Base-by-base conservation (phyloP, 2,329 filamentous ascomycete species). In the Drechslerella dactyloides region DNA sequence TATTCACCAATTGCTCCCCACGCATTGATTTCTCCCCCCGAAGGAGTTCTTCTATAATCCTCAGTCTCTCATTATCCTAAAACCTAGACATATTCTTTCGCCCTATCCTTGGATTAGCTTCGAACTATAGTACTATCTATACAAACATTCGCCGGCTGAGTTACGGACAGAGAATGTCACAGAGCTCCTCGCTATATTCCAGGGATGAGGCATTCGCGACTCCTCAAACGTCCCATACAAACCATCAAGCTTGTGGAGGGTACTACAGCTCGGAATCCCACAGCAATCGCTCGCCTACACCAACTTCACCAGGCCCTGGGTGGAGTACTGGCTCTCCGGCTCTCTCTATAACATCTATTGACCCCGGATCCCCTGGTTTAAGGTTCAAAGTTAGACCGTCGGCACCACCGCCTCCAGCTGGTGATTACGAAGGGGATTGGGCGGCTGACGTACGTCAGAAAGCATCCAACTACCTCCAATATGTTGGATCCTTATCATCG, bases 381-480 rank as follows among this genome's bases (percentile, higher is more conserved):
- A 62, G 33, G 23, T 65, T 72, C n/a, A 63, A 65, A 23, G 66
- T 52, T 24, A 44, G 60, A 11, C 21, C 46, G 3, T 8, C 27
- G 8, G 27, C 27, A 37, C 7, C 5, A 40, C 54, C 13, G 57
- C 24, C 5, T 23, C 3, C 17, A 15, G 13, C n/a, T 15, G 52
- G 17, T 2, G 30, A 15, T n/a, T 10, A 53, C 15, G 35, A 10
- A 21, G 51, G 54, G 8, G 60, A 72, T 17, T 48, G 33, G 30
- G 58, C 60, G 8, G 66, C 59, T 2, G 66, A 72, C 42, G 23
- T 72, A 11, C 60, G 66, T 11, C 59, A 33, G 13, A 72, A 61
- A 30, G 66, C 66, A 5, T 72, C 66, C 13, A 72, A 72, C 27
- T 72, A 72, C n/a, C 60, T 72, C n/a, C 66, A 72, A 46, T 72